Conservation (phyloP, 2,329 filamentous ascomycete genomes). For the Aspergillus sp. region DNA sequence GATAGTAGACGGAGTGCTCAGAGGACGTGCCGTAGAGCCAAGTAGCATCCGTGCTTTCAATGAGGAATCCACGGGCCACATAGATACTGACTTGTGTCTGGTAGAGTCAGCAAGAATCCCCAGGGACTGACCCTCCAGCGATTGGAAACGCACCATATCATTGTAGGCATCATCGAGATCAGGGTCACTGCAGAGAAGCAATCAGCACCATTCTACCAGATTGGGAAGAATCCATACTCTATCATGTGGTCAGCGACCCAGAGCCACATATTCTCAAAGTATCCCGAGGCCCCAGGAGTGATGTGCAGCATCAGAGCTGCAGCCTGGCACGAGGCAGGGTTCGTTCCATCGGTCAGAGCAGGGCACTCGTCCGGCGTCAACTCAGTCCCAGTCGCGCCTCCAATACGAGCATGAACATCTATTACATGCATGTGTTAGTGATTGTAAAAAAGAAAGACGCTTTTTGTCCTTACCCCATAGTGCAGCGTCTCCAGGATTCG, state of each 20-base stretch:
- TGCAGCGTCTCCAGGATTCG: conserved; percentile 25
- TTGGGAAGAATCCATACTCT: no score
- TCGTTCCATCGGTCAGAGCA: conserved; percentile 14
- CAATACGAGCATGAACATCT: conserved; percentile 40
- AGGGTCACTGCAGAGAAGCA: no score
- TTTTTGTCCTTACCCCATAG: no score
- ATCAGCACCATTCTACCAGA: no score
- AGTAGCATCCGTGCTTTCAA: conserved; percentile 48
- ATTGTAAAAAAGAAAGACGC: conserved; percentile 13
- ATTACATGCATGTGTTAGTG: conserved; percentile 19
- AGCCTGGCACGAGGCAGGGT: conserved; percentile 26
- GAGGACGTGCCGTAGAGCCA: conserved; percentile 66
- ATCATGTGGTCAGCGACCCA: conserved; percentile 36
- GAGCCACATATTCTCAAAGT: conserved; percentile 34
- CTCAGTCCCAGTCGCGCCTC: conserved; percentile 36
- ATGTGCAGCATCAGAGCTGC: conserved; percentile 61
- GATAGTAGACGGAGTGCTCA: conserved; percentile 68
- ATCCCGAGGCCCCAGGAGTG: conserved; percentile 49
- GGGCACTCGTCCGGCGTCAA: conserved; percentile 31
- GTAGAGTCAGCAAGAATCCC: no score
- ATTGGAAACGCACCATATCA: no score
- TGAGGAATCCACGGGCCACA: conserved; percentile 51
- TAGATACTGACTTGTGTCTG: conserved; percentile 65
- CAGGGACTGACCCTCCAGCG: no score
- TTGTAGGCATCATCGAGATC: conserved; percentile 26